Evolutionary conservation across 192 early-diverging fungal species (phyloP), one percentile per base, ranked within the genome.

Genomic region (Gryganskiella cystojenkinii): DNA sequence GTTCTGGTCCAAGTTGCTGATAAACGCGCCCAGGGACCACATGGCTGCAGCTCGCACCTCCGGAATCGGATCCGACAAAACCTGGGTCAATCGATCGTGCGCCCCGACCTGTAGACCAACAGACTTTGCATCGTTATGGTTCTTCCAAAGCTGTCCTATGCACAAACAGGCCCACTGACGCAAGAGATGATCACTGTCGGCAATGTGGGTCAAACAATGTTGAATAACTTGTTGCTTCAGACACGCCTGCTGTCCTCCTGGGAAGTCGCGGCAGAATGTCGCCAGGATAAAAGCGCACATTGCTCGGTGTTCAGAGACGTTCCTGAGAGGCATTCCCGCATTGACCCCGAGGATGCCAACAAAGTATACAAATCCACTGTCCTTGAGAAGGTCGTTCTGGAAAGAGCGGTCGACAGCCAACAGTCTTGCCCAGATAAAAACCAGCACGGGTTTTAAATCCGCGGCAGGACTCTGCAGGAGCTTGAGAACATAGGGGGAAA

Each of bases 371-470:
- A 91, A 96, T 13, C 94, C 95, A 67, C 92, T 92, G 79, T 94
- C 92, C 80, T 96, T 97, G 56, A 98, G 80, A 49, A 99, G 81
- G 69, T 98, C 96, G 31, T 89, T 91, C 64, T 95, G 94, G 72
- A 96, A 94, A 27, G 89, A 89, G 47, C 87, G 84, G 72, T 99
- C 98, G 1, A 98, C 95, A 0, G 96, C 97, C 35, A 98, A 85
- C 56, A 99, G 92, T 71, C 97, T 91, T 14, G 96, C 93, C 96
- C 98, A 99, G 57, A 99, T 98, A 62, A 98, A 95, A 4, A 97
- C 95, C 25, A 99, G 85, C 14, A 97, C 94, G 37, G 95, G 95
- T 68, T 95, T 93, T 37, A 98, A 85, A 76, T 99, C 97, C 0
- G 91, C 85, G 0, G 97, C 95, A 44, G 95, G 95, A 71, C 91